Evolutionary conservation across 192 early-diverging fungal genomes (phyloP).

Genomic region (Cladochytrium replicatum): DNA sequence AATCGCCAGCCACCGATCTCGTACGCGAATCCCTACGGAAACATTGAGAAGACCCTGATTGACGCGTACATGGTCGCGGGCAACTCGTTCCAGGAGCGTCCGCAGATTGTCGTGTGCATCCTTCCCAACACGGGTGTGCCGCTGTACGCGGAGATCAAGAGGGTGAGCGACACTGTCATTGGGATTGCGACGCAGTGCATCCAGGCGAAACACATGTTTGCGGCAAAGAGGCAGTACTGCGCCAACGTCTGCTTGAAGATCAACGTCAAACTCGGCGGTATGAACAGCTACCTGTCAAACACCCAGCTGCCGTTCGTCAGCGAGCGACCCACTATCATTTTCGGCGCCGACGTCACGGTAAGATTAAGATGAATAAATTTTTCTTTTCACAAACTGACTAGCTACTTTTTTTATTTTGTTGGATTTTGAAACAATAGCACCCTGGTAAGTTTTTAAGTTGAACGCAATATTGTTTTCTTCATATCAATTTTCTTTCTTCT

Average conservation of each 20-base stretch:
- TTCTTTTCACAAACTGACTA: no score
- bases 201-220: slow-evolving; percentile 66
- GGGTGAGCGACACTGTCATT: slow-evolving; percentile 77
- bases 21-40: slow-evolving; percentile 48
- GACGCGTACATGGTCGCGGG: slow-evolving; percentile 61
- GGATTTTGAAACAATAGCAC: slow-evolving; percentile 18
- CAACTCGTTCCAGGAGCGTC: slow-evolving; percentile 46
- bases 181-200: slow-evolving; percentile 88
- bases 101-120: slow-evolving; percentile 78
- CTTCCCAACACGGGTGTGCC: slow-evolving; percentile 70
- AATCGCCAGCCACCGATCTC: slow-evolving; percentile 48
- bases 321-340: slow-evolving; percentile 63
- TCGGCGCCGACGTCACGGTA: slow-evolving; percentile 84
- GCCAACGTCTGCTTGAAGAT: slow-evolving; percentile 92
- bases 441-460: no score
- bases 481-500: no score
- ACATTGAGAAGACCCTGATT: slow-evolving; percentile 59
- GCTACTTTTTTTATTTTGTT: neutral
- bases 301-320: slow-evolving; percentile 60
- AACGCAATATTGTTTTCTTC: no score
- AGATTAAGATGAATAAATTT: no score
- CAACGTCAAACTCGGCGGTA: slow-evolving; percentile 88
- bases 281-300: slow-evolving; percentile 60
- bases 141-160: slow-evolving; percentile 81
- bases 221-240: slow-evolving; percentile 80